These are phyloP conservation scores for Ogataea ganodermae DNA, from an alignment of 805 yeast genomes.

Conservation along the genomic window DNA sequence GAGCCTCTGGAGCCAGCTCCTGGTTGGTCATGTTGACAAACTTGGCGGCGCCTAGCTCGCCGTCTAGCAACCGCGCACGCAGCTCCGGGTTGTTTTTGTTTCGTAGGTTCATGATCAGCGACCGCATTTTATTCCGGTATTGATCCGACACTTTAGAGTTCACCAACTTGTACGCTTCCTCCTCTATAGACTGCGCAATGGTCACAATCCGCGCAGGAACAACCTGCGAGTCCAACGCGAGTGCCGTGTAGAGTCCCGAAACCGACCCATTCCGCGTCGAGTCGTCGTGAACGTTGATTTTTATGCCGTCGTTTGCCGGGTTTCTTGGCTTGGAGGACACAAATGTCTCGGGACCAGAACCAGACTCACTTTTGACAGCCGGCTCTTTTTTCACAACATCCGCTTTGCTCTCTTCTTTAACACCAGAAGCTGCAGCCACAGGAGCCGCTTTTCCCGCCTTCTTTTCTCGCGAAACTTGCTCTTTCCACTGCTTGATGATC, in stretches of 20 bases:
- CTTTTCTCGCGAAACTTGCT: conserved; percentile 73
- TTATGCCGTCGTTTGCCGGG: conserved; percentile 78
- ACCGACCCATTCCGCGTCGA: conserved; percentile 82
- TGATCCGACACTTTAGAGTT: conserved; percentile 56
- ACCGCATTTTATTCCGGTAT: conserved; percentile 82
- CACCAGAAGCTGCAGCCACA: conserved; percentile 6
- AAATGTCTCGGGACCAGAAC: conserved; percentile 41
- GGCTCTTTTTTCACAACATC: conserved; percentile 19
- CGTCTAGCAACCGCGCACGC: conserved; percentile 63
- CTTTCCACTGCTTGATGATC: conserved; percentile 89
- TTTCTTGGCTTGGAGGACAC: conserved; percentile 64
- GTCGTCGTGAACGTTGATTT: conserved; percentile 68
- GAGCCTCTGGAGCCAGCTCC: conserved; percentile 92
- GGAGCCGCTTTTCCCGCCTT: conserved; percentile 24
- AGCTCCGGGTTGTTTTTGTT: conserved; percentile 88
- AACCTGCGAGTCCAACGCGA: conserved; percentile 74
- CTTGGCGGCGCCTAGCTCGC: conserved; percentile 64
- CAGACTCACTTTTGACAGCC: conserved; percentile 25
- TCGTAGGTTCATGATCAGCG: conserved; percentile 82
- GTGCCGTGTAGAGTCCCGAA: conserved; percentile 81
- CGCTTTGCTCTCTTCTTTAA: conserved; percentile 13
- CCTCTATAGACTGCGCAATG: conserved; percentile 72
- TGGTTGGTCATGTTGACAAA: conserved; percentile 85
- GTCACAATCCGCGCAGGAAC: conserved; percentile 54
- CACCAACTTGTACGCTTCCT: conserved; percentile 63